These are phyloP conservation scores for Tricholoma bakamatsutake DNA, from an alignment of 768 basidiomycete genomes.

Conservation along the genomic window DNA sequence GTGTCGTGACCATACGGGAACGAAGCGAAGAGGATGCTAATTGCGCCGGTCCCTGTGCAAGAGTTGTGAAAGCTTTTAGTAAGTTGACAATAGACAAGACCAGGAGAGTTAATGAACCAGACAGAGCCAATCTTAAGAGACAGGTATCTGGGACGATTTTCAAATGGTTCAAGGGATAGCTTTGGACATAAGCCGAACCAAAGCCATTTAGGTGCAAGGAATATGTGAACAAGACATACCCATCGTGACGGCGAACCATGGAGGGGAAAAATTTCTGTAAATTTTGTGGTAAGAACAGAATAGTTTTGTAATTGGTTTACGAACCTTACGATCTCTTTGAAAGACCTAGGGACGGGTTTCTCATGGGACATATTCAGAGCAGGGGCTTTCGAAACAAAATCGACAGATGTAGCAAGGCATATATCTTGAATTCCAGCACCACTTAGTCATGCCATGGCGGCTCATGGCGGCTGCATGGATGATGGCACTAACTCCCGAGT, in stretches of 20 bases:
- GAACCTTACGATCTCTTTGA: conserved; percentile 2
- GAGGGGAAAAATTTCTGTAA: conserved; percentile 34
- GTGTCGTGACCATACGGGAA: conserved; percentile 51
- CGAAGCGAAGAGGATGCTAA: conserved; percentile 49
- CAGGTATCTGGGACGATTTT: neutral
- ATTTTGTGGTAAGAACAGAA: neutral
- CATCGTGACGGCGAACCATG: conserved; percentile 40
- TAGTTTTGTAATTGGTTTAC: neutral
- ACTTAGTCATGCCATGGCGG: too few relatives aligned
- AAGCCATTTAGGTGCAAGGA: neutral
- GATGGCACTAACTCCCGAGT: too few relatives aligned
- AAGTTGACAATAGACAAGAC: neutral
- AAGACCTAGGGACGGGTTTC: neutral
- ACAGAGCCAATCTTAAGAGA: neutral
- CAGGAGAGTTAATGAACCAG: neutral
- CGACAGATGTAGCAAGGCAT: too few relatives aligned
- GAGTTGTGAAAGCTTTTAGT: conserved; percentile 2
- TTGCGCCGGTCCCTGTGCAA: conserved; percentile 36
- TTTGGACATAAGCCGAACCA: neutral
- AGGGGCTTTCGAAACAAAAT: too few relatives aligned
- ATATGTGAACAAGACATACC: conserved; percentile 21
- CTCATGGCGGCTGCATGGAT: too few relatives aligned
- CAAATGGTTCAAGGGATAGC: neutral
- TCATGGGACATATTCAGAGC: neutral
- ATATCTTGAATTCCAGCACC: too few relatives aligned